These are phyloP conservation scores for Annulohypoxylon maeteangense DNA, from an alignment of 495 filamentous ascomycete genomes.

Conservation along the genomic window DNA sequence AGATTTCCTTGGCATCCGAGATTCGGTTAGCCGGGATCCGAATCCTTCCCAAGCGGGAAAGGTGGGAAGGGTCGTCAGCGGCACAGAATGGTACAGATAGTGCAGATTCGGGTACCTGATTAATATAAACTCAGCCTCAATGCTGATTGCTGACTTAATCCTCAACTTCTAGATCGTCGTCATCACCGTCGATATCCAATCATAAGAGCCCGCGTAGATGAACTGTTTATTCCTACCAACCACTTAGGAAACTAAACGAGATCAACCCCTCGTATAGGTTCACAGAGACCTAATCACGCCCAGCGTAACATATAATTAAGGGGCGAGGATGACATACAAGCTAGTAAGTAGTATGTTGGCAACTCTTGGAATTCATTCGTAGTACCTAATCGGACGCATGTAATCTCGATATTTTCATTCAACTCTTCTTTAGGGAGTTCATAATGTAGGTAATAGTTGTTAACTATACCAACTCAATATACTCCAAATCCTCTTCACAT, in stretches of 20 bases:
- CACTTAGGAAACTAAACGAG: background rate
- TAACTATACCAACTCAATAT: background rate
- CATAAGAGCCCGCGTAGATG: background rate
- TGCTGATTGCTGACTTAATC: background rate
- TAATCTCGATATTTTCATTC: too few species aligned
- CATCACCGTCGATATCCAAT: background rate
- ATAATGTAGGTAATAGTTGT: background rate
- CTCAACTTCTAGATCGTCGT: background rate
- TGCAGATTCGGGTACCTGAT: background rate
- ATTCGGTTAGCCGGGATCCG: slow-evolving; percentile 4
- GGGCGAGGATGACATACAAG: background rate
- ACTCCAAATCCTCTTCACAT: background rate
- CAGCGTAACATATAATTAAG: background rate
- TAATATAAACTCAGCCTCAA: slow-evolving; percentile 1
- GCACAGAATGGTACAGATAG: background rate
- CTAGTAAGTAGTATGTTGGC: background rate
- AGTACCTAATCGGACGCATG: too few species aligned
- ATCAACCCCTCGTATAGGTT: background rate
- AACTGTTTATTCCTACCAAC: background rate
- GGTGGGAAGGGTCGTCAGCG: too few species aligned
- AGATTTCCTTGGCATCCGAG: slow-evolving; percentile 13
- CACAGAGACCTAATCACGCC: background rate
- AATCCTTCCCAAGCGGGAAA: slow-evolving; percentile 5
- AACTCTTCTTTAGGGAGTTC: background rate
- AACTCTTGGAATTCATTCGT: background rate